Percentiles rank a stretch among this genome's conserved stretches.
Evolutionary conservation across 1,284 basidiomycete genomes (phyloP).

Genomic region (Ganoderma multipileum): DNA sequence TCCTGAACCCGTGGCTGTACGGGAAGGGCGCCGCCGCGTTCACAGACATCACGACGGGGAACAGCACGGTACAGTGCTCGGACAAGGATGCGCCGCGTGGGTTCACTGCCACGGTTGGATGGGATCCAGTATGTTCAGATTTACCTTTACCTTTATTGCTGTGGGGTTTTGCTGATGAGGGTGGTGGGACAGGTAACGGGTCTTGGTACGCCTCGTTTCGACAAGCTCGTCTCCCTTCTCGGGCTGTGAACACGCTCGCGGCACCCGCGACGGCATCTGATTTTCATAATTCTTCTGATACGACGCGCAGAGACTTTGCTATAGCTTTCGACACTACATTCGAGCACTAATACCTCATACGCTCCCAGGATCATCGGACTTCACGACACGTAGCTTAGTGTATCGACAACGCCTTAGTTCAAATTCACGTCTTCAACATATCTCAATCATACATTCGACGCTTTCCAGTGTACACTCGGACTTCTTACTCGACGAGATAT

Average conservation of each 20-base stretch:
- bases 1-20: constrained; percentile 55
- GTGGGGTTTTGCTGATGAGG: not conserved
- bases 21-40: constrained; percentile 6
- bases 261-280: too few species aligned
- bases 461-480: too few species aligned
- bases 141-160: not conserved
- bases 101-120: constrained; percentile 49
- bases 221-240: constrained; percentile 24
- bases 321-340: too few species aligned
- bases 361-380: too few species aligned
- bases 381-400: too few species aligned
- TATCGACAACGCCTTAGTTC: too few species aligned
- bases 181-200: constrained; percentile 19
- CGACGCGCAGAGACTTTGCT: too few species aligned
- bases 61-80: constrained; percentile 37
- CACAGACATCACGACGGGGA: not conserved
- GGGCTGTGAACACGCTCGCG: constrained; percentile 11
- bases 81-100: constrained; percentile 41
- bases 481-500: too few species aligned
- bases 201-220: constrained; percentile 22
- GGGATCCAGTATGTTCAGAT: constrained; percentile 47
- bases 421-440: too few species aligned
- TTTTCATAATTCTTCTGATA: too few species aligned
- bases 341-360: too few species aligned
- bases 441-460: too few species aligned